phyloP scores from a whole-genome alignment of 2,329 filamentous ascomycete species.

The Endoconidiophora laricicola region DNA sequence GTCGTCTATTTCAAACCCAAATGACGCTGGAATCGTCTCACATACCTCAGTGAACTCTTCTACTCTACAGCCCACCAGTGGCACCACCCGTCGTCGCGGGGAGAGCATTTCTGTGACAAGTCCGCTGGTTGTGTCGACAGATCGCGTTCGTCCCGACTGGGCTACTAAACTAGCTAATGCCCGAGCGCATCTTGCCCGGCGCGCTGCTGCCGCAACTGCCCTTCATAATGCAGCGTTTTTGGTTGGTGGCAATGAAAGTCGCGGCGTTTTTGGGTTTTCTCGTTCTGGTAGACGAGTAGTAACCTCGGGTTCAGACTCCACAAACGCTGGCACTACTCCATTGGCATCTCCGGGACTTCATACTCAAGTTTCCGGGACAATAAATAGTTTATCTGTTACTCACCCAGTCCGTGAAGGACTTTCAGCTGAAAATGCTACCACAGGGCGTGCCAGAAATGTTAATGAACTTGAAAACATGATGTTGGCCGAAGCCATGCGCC shows the following conservation, averaged over 20 bases:
- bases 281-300: background rate
- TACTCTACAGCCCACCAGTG: conserved; percentile 23
- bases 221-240: conserved; percentile 89
- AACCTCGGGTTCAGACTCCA: background rate
- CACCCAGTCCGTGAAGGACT: conserved; percentile 1
- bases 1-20: conserved; percentile 27
- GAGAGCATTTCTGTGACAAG: conserved; percentile 63
- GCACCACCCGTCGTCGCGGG: conserved; percentile 27
- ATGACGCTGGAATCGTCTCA: conserved; percentile 66
- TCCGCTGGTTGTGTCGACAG: conserved; percentile 78
- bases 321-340: background rate
- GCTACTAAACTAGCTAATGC: conserved; percentile 73
- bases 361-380: background rate
- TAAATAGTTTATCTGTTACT: background rate
- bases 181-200: conserved; percentile 65
- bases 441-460: conserved; percentile 21
- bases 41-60: conserved; percentile 59
- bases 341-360: background rate
- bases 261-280: conserved; percentile 16
- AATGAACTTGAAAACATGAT: conserved; percentile 94
- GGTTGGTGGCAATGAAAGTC: conserved; percentile 41
- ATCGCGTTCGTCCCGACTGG: conserved; percentile 88
- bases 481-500: conserved; percentile 89
- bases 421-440: background rate
- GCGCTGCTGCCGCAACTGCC: conserved; percentile 84